Percentiles rank a stretch among this genome's conserved stretches.
Evolutionary conservation across 2,329 filamentous ascomycete genomes (phyloP).

Genomic region (Keithomyces neogunnii): DNA sequence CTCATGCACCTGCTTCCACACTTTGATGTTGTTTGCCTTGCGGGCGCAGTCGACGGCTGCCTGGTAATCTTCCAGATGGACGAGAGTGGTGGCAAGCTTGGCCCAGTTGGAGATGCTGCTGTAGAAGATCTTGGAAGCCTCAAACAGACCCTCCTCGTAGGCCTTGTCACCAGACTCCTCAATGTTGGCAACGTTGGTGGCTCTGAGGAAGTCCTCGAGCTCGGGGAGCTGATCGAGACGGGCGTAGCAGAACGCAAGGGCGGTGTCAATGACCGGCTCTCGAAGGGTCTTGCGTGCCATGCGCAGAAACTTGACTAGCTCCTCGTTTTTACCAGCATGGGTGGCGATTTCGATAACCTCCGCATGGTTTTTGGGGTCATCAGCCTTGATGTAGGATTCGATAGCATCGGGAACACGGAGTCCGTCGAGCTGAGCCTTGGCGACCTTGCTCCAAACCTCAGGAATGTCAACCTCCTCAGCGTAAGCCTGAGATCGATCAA

Average conservation of each 20-base stretch:
- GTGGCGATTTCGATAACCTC: slow-evolving; percentile 96
- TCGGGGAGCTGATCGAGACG: slow-evolving; percentile 86
- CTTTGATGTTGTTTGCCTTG: slow-evolving; percentile 98
- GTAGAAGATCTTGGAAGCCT: slow-evolving; percentile 98
- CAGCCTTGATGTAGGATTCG: slow-evolving; percentile 93
- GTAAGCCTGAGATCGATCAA: slow-evolving; percentile 91
- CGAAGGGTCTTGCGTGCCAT: slow-evolving; percentile 97
- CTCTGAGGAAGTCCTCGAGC: slow-evolving; percentile 90
- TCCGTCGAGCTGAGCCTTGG: slow-evolving; percentile 94
- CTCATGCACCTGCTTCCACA: slow-evolving; percentile 97
- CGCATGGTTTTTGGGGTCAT: slow-evolving; percentile 83
- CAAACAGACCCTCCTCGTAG: slow-evolving; percentile 85
- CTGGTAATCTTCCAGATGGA: slow-evolving; percentile 96
- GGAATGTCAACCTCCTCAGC: slow-evolving; percentile 90
- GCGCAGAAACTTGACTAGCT: slow-evolving; percentile 89
- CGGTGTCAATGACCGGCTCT: slow-evolving; percentile 89
- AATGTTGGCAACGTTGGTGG: slow-evolving; percentile 89
- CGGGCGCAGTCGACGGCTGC: slow-evolving; percentile 94
- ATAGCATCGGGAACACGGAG: slow-evolving; percentile 88
- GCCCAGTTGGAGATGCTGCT: slow-evolving; percentile 99
- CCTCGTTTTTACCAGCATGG: slow-evolving; percentile 93
- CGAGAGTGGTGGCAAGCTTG: slow-evolving; percentile 92
- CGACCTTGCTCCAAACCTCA: slow-evolving; percentile 97
- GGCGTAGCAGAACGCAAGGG: slow-evolving; percentile 86
- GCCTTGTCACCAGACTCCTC: slow-evolving; percentile 98